These are phyloP conservation scores for Astrocystis sublimbata DNA, from an alignment of 495 filamentous ascomycete genomes.

Conservation along the genomic window DNA sequence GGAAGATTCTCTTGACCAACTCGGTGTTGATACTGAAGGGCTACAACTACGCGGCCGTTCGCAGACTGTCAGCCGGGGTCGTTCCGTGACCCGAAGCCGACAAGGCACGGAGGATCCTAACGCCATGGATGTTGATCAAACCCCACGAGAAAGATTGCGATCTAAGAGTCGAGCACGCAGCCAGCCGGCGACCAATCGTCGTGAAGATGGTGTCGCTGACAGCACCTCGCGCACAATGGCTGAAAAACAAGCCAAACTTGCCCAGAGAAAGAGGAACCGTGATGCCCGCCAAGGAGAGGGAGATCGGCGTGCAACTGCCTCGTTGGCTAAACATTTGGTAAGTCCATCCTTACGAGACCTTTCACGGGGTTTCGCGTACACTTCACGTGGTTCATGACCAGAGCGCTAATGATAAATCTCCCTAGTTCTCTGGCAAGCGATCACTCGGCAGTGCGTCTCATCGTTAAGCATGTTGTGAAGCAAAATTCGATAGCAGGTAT, in stretches of 20 bases:
- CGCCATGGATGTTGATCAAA: constrained; percentile 85
- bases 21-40: constrained; percentile 80
- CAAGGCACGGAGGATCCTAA: constrained; percentile 59
- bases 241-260: constrained; percentile 80
- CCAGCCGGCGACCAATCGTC: constrained; percentile 73
- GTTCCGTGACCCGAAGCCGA: constrained; percentile 53
- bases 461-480: constrained; percentile 30
- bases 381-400: not conserved
- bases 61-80: constrained; percentile 59
- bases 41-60: constrained; percentile 70
- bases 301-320: constrained; percentile 82
- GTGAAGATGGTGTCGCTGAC: constrained; percentile 74
- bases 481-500: not conserved
- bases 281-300: constrained; percentile 96
- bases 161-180: constrained; percentile 79
- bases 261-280: constrained; percentile 97
- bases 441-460: constrained; percentile 31
- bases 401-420: not conserved
- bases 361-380: not conserved
- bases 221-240: constrained; percentile 67
- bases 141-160: constrained; percentile 61
- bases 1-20: constrained; percentile 76
- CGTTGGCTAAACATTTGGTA: constrained; percentile 91
- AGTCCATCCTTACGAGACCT: constrained; percentile 29
- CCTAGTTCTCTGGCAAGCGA: constrained; percentile 34